Percentiles rank a stretch among this genome's conserved stretches.
Evolutionary conservation across 2,329 filamentous ascomycete genomes (phyloP).

Genomic region (Diatrype stigma): DNA sequence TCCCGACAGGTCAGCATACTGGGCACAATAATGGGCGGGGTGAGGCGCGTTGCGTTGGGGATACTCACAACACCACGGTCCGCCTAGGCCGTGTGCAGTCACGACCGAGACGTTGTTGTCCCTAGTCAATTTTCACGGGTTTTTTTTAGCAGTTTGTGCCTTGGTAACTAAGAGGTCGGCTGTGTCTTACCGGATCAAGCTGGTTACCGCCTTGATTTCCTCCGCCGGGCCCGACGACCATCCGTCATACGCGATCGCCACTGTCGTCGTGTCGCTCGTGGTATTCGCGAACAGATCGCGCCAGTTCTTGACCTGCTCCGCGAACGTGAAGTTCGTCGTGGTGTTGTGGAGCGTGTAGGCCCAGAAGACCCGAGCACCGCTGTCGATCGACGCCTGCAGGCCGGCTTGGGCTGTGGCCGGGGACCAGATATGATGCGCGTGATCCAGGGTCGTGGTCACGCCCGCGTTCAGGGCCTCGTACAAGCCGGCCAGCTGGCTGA

Average conservation of each 20-base stretch:
- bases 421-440: constrained; percentile 47
- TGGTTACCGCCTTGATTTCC: constrained; percentile 27
- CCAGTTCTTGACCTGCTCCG: constrained; percentile 37
- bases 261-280: constrained; percentile 26
- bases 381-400: constrained; percentile 42
- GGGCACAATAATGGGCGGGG: too few species aligned
- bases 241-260: constrained; percentile 40
- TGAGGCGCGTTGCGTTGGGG: too few species aligned
- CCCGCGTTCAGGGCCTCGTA: constrained; percentile 49
- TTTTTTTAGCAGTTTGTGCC: background rate
- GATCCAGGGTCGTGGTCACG: constrained; percentile 49
- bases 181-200: constrained; percentile 27
- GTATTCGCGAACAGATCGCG: constrained; percentile 29
- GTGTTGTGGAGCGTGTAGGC: constrained; percentile 37
- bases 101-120: constrained; percentile 39
- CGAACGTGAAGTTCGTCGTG: constrained; percentile 26
- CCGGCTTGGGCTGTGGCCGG: constrained; percentile 39
- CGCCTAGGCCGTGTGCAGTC: constrained; percentile 40
- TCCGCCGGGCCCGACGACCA: constrained; percentile 24
- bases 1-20: background rate
- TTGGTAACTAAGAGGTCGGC: too few species aligned
- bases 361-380: constrained; percentile 45
- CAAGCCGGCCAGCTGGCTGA: constrained; percentile 41
- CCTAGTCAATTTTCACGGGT: constrained; percentile 6
- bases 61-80: constrained; percentile 34